A percentile compares a stretch with the other conserved stretches of the same genome.
These are phyloP conservation scores for Rhypophila decipiens DNA, from an alignment of 495 filamentous ascomycete genomes.

Conservation along the genomic window DNA sequence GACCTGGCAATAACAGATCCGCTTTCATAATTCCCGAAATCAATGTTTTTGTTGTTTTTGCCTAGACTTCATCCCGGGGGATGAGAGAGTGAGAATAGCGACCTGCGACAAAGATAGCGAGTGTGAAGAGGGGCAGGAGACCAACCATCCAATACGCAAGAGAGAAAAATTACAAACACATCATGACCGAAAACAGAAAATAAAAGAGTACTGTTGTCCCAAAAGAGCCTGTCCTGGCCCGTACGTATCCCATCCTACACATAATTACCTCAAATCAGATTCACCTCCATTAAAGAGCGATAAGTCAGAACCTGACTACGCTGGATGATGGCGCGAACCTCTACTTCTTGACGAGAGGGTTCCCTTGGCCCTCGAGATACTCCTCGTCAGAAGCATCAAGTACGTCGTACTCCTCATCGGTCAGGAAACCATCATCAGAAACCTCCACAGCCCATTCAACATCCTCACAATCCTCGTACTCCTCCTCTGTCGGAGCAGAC, in stretches of 20 bases:
- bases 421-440: slow-evolving; percentile 66
- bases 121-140: background rate
- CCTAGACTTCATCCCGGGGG: background rate
- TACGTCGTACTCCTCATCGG: slow-evolving; percentile 96
- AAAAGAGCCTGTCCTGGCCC: background rate
- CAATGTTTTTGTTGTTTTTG: background rate
- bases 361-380: slow-evolving; percentile 44
- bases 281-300: too few relatives aligned
- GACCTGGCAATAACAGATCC: too few relatives aligned
- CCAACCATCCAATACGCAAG: background rate
- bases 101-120: background rate
- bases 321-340: too few relatives aligned
- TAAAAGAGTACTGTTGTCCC: background rate
- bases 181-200: background rate
- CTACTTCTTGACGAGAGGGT: slow-evolving; percentile 25
- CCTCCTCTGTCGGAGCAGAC: slow-evolving; percentile 40
- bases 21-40: too few relatives aligned
- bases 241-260: too few relatives aligned
- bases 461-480: slow-evolving; percentile 56
- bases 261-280: too few relatives aligned
- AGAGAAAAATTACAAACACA: background rate
- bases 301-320: too few relatives aligned
- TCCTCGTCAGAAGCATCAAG: slow-evolving; percentile 95
- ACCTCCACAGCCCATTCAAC: slow-evolving; percentile 57
- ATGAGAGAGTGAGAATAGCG: background rate